Conservation (phyloP, 768 basidiomycete species). For the Collybia sp. region DNA sequence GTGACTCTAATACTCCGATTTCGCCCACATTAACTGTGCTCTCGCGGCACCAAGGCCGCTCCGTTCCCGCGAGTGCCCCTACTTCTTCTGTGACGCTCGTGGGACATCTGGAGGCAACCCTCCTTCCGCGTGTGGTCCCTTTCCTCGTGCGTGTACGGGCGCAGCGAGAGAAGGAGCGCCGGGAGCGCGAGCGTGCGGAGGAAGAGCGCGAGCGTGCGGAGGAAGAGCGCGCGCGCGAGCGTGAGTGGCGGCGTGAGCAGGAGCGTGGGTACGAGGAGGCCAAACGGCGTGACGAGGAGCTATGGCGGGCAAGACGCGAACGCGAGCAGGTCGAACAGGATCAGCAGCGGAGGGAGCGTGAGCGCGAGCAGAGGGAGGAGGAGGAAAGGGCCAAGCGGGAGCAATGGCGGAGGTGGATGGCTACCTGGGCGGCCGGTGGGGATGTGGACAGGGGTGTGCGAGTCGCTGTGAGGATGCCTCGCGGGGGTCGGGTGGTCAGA, state of each 20-base stretch:
- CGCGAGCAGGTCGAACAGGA: conserved; percentile 27
- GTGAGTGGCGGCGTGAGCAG: conserved; percentile 72
- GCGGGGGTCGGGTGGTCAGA: conserved; percentile 54
- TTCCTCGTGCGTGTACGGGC: conserved; percentile 63
- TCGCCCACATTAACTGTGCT: conserved; percentile 70
- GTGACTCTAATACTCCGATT: conserved; percentile 23
- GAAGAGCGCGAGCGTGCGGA: conserved; percentile 38
- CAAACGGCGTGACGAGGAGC: conserved; percentile 61
- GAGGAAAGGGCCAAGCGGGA: conserved; percentile 40
- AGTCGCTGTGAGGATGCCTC: conserved; percentile 51
- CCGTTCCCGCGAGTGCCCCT: conserved; percentile 32
- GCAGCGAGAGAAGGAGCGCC: conserved; percentile 32
- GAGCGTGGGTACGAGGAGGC: conserved; percentile 74
- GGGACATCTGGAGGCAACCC: conserved; percentile 60
- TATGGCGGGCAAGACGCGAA: conserved; percentile 53
- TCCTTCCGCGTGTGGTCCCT: conserved; percentile 78
- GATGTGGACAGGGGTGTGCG: conserved; percentile 33
- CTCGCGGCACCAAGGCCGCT: conserved; percentile 77
- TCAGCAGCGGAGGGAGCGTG: conserved; percentile 18
- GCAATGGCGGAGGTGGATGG: conserved; percentile 41
- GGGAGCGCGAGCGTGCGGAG: conserved; percentile 56
- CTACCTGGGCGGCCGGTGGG: conserved; percentile 19
- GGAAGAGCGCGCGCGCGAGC: conserved; percentile 38
- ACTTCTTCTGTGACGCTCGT: conserved; percentile 64
- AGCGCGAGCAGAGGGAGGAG: conserved; percentile 30